Conservation (phyloP, 2,329 filamentous ascomycete genomes). For the Byssothecium circinans region DNA sequence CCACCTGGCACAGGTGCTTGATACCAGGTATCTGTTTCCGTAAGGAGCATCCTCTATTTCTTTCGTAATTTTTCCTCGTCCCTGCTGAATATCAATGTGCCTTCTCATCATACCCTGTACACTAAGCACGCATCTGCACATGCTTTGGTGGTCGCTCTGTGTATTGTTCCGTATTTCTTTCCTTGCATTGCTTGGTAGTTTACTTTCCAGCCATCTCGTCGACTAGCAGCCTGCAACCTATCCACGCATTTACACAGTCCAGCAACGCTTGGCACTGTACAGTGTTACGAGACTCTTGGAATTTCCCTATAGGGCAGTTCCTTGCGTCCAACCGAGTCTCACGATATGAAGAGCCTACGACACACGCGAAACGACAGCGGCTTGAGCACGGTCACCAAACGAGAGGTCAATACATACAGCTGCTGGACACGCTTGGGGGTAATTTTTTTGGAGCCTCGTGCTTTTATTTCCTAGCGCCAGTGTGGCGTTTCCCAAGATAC, state of each 20-base stretch:
- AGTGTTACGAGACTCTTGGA: no score
- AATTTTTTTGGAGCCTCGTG: background rate
- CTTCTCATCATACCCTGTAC: conserved; percentile 31
- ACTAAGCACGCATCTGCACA: conserved; percentile 24
- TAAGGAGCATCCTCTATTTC: background rate
- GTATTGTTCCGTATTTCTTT: conserved; percentile 3
- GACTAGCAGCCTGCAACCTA: no score
- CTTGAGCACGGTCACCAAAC: background rate
- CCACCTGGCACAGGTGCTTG: no score
- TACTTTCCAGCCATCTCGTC: conserved; percentile 2
- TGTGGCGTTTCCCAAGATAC: background rate
- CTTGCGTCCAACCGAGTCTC: conserved; percentile 13
- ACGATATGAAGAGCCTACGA: conserved; percentile 23
- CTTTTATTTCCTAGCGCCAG: background rate
- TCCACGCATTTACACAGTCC: no score
- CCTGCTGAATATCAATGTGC: background rate
- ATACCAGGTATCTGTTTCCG: background rate
- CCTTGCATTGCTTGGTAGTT: conserved; percentile 5
- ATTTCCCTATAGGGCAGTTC: background rate
- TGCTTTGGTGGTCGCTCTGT: conserved; percentile 9
- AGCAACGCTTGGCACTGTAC: background rate
- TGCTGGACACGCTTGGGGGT: background rate
- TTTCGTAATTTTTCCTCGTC: conserved; percentile 5
- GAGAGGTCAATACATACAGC: background rate
- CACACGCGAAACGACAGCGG: conserved; percentile 21